Evolutionary conservation across 805 yeast genomes (phyloP).

Genomic region (Yarrowia porcina): DNA sequence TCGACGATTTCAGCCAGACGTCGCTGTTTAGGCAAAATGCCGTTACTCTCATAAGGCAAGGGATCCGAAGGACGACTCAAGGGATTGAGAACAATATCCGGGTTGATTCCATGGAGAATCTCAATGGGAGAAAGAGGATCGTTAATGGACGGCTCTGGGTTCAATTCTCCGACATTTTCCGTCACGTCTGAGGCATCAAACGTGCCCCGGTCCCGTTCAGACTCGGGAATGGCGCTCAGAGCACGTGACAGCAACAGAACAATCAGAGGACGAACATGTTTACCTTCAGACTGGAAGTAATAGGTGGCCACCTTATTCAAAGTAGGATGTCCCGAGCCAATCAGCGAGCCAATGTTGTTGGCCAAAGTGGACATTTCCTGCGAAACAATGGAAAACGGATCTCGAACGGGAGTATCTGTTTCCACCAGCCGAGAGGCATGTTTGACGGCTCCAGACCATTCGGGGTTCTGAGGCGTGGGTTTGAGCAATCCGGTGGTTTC

Average conservation of each 20-base stretch:
- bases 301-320: conserved; percentile 88
- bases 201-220: conserved; percentile 64
- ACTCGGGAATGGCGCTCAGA: conserved; percentile 63
- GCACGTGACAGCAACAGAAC: conserved; percentile 83
- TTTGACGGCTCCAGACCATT: conserved; percentile 33
- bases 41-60: conserved; percentile 62
- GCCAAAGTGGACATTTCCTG: conserved; percentile 91
- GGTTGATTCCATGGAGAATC: conserved; percentile 85
- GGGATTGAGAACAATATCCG: conserved; percentile 75
- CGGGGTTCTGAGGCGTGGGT: conserved; percentile 26
- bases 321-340: conserved; percentile 93
- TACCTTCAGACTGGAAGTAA: conserved; percentile 95
- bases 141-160: conserved; percentile 37
- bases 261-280: conserved; percentile 87
- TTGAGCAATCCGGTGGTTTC: conserved; percentile 26
- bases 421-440: conserved; percentile 37
- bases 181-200: conserved; percentile 42
- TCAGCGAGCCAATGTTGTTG: conserved; percentile 74
- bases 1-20: conserved; percentile 96
- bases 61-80: conserved; percentile 74
- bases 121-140: conserved; percentile 69
- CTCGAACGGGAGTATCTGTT: conserved; percentile 48
- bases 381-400: conserved; percentile 88
- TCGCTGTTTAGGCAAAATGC: conserved; percentile 91
- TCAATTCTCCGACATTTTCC: conserved; percentile 30